Conservation (phyloP, 2,329 filamentous ascomycete species). For the Sclerotinia subarctica region DNA sequence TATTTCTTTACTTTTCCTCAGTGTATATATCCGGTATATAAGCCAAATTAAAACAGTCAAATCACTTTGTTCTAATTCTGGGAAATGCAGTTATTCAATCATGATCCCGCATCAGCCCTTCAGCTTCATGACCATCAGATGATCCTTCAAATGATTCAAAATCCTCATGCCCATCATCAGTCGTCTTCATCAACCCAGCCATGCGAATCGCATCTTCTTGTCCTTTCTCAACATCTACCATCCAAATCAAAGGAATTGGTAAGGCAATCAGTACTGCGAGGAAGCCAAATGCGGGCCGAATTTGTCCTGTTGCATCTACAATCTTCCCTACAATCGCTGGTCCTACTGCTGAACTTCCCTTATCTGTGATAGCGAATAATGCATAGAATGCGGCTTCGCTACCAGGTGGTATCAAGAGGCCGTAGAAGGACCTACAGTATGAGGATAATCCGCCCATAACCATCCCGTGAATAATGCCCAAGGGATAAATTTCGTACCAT, state of each 20-base stretch:
- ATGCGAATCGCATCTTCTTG: conserved; percentile 65
- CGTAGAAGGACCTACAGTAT: conserved; percentile 89
- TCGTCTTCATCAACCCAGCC: conserved; percentile 56
- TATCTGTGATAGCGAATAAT: conserved; percentile 67
- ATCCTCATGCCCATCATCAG: conserved; percentile 15
- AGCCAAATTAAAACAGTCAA: neutral
- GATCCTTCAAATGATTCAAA: conserved; percentile 15
- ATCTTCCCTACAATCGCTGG: conserved; percentile 92
- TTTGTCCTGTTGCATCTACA: conserved; percentile 78
- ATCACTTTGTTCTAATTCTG: neutral
- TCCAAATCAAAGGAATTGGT: conserved; percentile 78
- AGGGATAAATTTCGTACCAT: conserved; percentile 93
- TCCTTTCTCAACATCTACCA: conserved; percentile 80
- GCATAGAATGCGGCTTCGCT: conserved; percentile 96
- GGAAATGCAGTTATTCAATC: conserved; percentile 4
- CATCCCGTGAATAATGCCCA: conserved; percentile 87
- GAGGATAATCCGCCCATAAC: conserved; percentile 89
- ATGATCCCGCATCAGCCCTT: conserved; percentile 20
- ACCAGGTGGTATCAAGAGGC: conserved; percentile 89
- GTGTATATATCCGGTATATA: neutral
- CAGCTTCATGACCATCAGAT: conserved; percentile 16
- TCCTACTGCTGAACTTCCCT: conserved; percentile 89
- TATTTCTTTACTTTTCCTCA: neutral
- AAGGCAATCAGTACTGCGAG: conserved; percentile 79
- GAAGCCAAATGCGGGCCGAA: conserved; percentile 88